These are phyloP conservation scores for Chlamydomonas applanata DNA, from an alignment of 139 green algal species.

Conservation along the genomic window DNA sequence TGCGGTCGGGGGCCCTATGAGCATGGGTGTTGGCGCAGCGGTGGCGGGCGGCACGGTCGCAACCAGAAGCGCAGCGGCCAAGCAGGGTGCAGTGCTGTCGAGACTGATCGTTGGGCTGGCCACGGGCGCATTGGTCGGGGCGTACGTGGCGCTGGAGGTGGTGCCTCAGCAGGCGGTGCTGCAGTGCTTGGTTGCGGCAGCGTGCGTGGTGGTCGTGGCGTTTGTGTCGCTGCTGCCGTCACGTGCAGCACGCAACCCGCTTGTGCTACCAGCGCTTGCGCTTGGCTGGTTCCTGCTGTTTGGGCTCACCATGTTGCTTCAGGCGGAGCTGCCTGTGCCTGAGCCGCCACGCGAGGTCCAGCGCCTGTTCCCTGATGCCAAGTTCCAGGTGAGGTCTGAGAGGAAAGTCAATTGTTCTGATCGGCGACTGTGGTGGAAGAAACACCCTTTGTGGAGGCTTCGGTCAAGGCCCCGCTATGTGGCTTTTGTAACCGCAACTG, in stretches of 20 bases:
- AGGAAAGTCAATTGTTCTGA: no score
- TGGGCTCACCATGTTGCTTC: slow-evolving; percentile 50
- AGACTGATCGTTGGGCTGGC: no score
- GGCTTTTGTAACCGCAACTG: no score
- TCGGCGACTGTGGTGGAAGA: no score
- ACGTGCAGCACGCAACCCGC: slow-evolving; percentile 31
- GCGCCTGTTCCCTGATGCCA: slow-evolving; percentile 62
- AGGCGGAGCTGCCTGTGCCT: slow-evolving; percentile 44
- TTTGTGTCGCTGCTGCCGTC: slow-evolving; percentile 78
- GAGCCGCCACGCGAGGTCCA: slow-evolving; percentile 36
- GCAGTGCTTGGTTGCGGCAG: slow-evolving; percentile 62
- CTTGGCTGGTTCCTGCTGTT: slow-evolving; percentile 52
- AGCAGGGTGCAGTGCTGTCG: no score
- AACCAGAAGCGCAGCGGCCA: no score
- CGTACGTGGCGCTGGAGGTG: slow-evolving; percentile 88
- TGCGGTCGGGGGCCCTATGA: background rate
- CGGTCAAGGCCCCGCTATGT: no score
- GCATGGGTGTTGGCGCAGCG: background rate
- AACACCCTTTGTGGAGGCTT: no score
- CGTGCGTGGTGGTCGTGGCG: slow-evolving; percentile 53
- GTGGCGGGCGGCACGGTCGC: no score
- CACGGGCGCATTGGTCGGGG: slow-evolving; percentile 57
- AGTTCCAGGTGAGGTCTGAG: slow-evolving; percentile 14
- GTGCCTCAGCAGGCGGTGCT: slow-evolving; percentile 70
- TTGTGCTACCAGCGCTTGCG: slow-evolving; percentile 60